Conservation (phyloP, 2,329 filamentous ascomycete species). For the Aspergillus sp. region DNA sequence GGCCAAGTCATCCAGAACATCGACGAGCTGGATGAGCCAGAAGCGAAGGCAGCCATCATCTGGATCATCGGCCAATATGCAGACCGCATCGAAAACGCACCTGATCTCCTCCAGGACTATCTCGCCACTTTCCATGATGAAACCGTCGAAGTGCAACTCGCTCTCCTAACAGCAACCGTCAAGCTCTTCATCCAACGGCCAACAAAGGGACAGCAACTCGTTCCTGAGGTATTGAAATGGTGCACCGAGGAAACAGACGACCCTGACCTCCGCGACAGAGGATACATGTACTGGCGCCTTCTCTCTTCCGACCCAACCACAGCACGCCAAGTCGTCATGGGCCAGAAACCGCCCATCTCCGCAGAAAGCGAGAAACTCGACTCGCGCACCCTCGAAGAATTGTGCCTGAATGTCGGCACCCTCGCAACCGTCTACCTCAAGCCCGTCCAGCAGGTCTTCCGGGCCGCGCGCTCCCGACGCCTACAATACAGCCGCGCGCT, state of each 20-base stretch:
- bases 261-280: constrained; percentile 89
- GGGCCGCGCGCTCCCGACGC: constrained; percentile 76
- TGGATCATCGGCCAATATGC: constrained; percentile 99
- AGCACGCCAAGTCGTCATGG: constrained; percentile 90
- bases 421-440: constrained; percentile 97
- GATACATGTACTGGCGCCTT: constrained; percentile 99
- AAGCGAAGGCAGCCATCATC: constrained; percentile 97
- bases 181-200: constrained; percentile 97
- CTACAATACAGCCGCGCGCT: constrained; percentile 82
- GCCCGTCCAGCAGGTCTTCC: constrained; percentile 95
- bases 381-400: constrained; percentile 86
- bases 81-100: constrained; percentile 94
- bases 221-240: constrained; percentile 96
- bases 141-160: constrained; percentile 91
- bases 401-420: constrained; percentile 94
- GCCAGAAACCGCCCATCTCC: constrained; percentile 92
- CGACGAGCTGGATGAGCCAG: constrained; percentile 93
- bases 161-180: constrained; percentile 90
- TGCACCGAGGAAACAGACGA: constrained; percentile 99
- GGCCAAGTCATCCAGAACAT: constrained; percentile 92
- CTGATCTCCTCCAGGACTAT: constrained; percentile 91
- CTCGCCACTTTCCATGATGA: constrained; percentile 92
- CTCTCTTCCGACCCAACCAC: constrained; percentile 86
- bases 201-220: constrained; percentile 88
- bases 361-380: constrained; percentile 95